A percentile compares a stretch with the other conserved stretches of the same genome.
Conservation (phyloP, 2,329 filamentous ascomycete genomes). For the Diaporthe citriasiana region DNA sequence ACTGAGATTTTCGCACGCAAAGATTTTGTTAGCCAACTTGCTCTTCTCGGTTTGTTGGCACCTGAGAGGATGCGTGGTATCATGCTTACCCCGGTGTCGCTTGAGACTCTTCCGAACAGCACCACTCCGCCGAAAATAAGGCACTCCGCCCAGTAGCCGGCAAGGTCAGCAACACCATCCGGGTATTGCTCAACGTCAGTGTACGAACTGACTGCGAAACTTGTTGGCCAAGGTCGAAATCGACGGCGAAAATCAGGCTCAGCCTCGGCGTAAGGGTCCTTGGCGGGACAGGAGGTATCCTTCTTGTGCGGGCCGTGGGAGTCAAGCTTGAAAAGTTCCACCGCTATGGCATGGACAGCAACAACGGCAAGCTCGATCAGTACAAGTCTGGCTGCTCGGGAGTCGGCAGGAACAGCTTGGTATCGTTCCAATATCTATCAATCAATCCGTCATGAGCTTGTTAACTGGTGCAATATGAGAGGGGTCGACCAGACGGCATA, state of each 20-base stretch:
- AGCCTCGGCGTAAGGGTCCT: conserved; percentile 40
- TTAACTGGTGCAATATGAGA: neutral
- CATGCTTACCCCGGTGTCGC: neutral
- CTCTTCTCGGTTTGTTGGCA: neutral
- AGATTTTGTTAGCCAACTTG: neutral
- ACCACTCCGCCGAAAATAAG: conserved; percentile 49
- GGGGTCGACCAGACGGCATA: neutral
- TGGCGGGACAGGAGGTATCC: neutral
- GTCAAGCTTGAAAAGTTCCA: conserved; percentile 3
- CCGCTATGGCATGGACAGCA: conserved; percentile 7
- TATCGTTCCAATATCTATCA: neutral
- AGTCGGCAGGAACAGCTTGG: neutral
- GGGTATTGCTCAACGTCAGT: conserved; percentile 49
- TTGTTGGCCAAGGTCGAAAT: conserved; percentile 40
- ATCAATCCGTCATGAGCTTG: neutral
- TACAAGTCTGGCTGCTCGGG: neutral
- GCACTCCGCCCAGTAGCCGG: conserved; percentile 50
- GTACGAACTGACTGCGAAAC: conserved; percentile 49
- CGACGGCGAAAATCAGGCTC: neutral
- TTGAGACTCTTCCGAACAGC: conserved; percentile 43
- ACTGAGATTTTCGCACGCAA: neutral
- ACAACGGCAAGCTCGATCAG: conserved; percentile 5
- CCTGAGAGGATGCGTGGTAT: neutral
- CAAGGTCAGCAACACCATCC: conserved; percentile 48
- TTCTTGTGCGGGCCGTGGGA: neutral